Percentiles rank a stretch among this genome's conserved stretches.
phyloP scores from a whole-genome alignment of 2,329 filamentous ascomycete species.

The Diaporthe vaccinii region DNA sequence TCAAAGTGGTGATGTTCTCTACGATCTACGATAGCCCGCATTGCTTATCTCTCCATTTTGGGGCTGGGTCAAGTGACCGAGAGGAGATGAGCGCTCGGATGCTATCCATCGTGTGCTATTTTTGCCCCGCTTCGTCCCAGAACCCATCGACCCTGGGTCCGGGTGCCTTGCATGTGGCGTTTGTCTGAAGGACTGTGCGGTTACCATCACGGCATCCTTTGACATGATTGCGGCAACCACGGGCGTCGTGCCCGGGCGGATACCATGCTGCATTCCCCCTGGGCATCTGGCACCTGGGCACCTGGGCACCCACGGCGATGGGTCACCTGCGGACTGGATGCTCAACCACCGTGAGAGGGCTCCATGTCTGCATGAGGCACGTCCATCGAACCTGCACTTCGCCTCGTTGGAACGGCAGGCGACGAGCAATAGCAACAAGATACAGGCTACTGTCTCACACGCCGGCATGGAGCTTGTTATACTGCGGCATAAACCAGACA shows the following conservation, averaged over 20 bases:
- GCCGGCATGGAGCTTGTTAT: conserved; percentile 9
- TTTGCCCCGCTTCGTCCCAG: conserved; percentile 20
- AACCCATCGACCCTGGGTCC: conserved; percentile 8
- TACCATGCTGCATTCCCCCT: not conserved
- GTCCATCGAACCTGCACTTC: not conserved
- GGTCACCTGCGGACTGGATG: not conserved
- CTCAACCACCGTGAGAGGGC: not conserved
- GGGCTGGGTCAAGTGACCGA: conserved; percentile 24
- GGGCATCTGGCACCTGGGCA: conserved; percentile 1
- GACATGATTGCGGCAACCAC: conserved; percentile 10
- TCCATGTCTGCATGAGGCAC: conserved; percentile 10
- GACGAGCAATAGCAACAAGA: not conserved
- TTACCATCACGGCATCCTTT: conserved; percentile 5
- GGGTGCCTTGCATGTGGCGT: conserved; percentile 30
- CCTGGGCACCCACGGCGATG: conserved; percentile 4
- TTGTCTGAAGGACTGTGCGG: conserved; percentile 22
- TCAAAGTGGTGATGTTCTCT: conserved; percentile 1
- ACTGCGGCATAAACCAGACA: not conserved
- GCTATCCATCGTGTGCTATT: conserved; percentile 26
- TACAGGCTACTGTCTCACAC: conserved; percentile 1
- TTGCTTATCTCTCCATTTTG: conserved; percentile 12
- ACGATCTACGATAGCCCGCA: not conserved
- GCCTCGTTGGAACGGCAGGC: not conserved
- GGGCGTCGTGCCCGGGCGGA: conserved; percentile 5
- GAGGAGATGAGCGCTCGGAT: conserved; percentile 25